Percentiles rank a stretch among this genome's conserved stretches.
Conservation (phyloP, 2,329 filamentous ascomycete species). For the Pestalotiopsis sp. region DNA sequence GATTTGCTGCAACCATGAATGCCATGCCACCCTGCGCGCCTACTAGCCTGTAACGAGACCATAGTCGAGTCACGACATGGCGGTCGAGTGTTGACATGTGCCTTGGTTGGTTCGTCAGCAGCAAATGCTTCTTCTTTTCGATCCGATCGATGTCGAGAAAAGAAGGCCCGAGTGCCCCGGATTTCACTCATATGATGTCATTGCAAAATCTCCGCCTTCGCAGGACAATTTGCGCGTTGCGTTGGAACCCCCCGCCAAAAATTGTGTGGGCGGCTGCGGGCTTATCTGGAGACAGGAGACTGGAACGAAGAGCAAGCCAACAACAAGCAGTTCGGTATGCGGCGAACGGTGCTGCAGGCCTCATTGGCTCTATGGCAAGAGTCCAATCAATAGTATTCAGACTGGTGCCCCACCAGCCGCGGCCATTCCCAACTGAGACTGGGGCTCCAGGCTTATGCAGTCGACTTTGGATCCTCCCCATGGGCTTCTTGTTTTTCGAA, state of each 20-base stretch:
- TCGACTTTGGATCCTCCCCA: constrained; percentile 5
- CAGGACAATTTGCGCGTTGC: neutral
- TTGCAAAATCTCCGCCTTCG: neutral
- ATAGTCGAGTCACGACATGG: constrained; percentile 6
- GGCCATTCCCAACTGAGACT: constrained; percentile 4
- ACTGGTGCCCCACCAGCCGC: neutral
- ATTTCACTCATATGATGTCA: constrained; percentile 12
- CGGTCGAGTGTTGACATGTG: constrained; percentile 2
- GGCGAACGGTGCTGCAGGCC: neutral
- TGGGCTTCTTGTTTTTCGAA: neutral
- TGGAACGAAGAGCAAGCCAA: too few relatives aligned
- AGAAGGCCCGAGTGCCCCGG: constrained; percentile 10
- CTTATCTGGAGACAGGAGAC: neutral
- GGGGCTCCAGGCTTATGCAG: constrained; percentile 4
- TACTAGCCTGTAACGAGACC: neutral
- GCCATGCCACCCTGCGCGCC: neutral
- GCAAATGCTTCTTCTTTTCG: neutral
- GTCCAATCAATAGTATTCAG: neutral
- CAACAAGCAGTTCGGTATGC: neutral
- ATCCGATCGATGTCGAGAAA: neutral
- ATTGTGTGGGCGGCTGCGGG: neutral
- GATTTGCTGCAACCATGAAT: neutral
- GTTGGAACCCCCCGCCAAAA: neutral
- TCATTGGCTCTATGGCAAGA: neutral
- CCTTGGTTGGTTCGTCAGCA: constrained; percentile 9